phyloP scores from a whole-genome alignment of 2,329 filamentous ascomycete species.

The Plenodomus lindquistii region DNA sequence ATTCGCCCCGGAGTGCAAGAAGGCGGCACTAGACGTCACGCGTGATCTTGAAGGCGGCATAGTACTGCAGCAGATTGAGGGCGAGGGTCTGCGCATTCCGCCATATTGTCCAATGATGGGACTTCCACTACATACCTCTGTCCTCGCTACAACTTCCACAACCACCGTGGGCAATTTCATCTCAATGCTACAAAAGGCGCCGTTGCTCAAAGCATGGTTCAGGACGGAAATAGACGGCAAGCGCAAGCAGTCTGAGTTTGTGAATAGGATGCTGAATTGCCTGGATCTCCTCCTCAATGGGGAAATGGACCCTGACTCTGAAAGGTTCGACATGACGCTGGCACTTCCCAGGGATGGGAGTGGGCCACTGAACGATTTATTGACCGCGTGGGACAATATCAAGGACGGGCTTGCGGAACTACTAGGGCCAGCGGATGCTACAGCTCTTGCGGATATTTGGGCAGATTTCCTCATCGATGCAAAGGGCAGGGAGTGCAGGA shows the following conservation, averaged over 20 bases:
- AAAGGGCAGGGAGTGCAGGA: constrained; percentile 12
- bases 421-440: constrained; percentile 4
- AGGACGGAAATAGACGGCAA: constrained; percentile 14
- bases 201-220: constrained; percentile 18
- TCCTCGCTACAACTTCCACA: constrained; percentile 11
- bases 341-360: constrained; percentile 1
- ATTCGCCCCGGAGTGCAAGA: not conserved
- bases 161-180: constrained; percentile 10
- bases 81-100: constrained; percentile 19
- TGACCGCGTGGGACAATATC: constrained; percentile 16
- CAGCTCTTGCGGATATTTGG: constrained; percentile 10
- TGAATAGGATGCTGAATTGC: constrained; percentile 1
- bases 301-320: not conserved
- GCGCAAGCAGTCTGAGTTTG: constrained; percentile 10
- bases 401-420: constrained; percentile 13
- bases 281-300: constrained; percentile 15
- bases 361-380: constrained; percentile 7
- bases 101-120: constrained; percentile 18
- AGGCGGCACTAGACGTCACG: not conserved
- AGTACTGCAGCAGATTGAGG: constrained; percentile 12
- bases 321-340: not conserved
- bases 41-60: constrained; percentile 19
- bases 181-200: constrained; percentile 10
- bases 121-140: constrained; percentile 8
- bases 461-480: constrained; percentile 6